Evolutionary conservation across 139 green algal species (phyloP), one percentile per base, ranked within the genome.

Genomic region (Closterium sp.): DNA sequence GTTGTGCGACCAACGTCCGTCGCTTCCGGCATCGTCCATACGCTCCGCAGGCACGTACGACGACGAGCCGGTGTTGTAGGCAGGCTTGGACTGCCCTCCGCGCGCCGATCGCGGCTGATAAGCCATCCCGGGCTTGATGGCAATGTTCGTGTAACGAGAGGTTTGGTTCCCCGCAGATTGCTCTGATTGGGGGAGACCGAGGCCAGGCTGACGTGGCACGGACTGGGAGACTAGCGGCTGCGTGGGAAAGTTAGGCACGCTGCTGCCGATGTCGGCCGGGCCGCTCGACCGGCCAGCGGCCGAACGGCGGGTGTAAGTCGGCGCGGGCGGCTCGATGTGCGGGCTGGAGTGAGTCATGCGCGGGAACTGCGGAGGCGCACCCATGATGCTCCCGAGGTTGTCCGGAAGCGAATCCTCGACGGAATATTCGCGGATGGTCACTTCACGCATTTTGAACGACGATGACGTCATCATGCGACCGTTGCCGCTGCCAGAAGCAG

Each of bases 31-130:
- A 24, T 87, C 11, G n/a, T 32, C 85, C 85, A 32, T 31, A 4
- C n/a, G n/a, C 2, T 87, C 85, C 85, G n/a, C 85, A 21, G 85
- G 11, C 27, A 87, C 85, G 27, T 79, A 79, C 62, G 62, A 79
- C 62, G 85, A 31, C 13, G 85, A 2, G 11, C n/a, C 28, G 89
- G 79, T 31, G 31, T 88, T n/a, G 30, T 84, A 85, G 7, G 17
- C 11, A 27, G 31, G 30, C 24, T 28, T 28, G 4, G 73, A 38
- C 38, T 91, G 34, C 30, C 28, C 22, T 45, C 34, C 32, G 30
- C 85, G 24, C 32, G 31, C 32, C 31, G 89, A 42, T 31, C 89
- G 89, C 27, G 89, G 89, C 62, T 92, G 89, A n/a, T 92, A 92
- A 3, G 89, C 89, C 89, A 92, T 92, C 27, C 42, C 89, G 0